phyloP scores from a whole-genome alignment of 108 stramenopile genomes.

The Tribonema minus region DNA sequence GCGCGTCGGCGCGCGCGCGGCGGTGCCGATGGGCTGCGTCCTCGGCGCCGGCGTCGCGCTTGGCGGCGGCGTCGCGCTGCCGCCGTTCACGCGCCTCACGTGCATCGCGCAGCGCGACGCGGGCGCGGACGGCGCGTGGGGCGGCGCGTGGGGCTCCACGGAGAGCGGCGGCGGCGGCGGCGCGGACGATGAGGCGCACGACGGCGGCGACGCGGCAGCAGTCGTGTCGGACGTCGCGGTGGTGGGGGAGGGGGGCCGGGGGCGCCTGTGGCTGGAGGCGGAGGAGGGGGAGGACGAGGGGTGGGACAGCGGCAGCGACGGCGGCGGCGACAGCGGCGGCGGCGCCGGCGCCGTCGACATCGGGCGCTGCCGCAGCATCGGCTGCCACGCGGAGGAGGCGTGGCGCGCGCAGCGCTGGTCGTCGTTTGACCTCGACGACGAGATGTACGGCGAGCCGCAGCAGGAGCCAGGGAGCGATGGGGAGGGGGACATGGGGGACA shows the following conservation, averaged over 20 bases:
- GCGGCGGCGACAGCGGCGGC: slow-evolving; percentile 3
- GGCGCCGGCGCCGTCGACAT: slow-evolving; percentile 1
- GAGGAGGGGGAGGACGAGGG: neutral
- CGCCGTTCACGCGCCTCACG: slow-evolving; percentile 80
- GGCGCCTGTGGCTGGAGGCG: neutral
- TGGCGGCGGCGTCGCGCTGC: slow-evolving; percentile 67
- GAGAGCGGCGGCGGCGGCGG: neutral
- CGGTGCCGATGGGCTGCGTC: slow-evolving; percentile 73
- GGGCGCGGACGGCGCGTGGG: neutral
- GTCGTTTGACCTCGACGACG: neutral
- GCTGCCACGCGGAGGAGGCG: slow-evolving; percentile 15
- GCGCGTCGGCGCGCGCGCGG: slow-evolving; percentile 65
- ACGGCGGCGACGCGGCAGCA: neutral
- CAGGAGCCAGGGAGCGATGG: too few species aligned
- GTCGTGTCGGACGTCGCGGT: neutral
- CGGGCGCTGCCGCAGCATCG: slow-evolving; percentile 24
- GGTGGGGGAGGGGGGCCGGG: neutral
- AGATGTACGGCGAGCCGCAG: neutral
- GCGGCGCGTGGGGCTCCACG: neutral
- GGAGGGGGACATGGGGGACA: too few species aligned
- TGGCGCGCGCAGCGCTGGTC: neutral
- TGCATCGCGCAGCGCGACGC: neutral
- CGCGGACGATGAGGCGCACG: slow-evolving; percentile 30
- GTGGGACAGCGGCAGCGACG: slow-evolving; percentile 13
- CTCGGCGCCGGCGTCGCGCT: slow-evolving; percentile 79